A percentile compares a stretch with the other conserved stretches of the same genome.
phyloP scores from a whole-genome alignment of 805 yeast genomes.

The Kodamaea hsintzibuensis region DNA sequence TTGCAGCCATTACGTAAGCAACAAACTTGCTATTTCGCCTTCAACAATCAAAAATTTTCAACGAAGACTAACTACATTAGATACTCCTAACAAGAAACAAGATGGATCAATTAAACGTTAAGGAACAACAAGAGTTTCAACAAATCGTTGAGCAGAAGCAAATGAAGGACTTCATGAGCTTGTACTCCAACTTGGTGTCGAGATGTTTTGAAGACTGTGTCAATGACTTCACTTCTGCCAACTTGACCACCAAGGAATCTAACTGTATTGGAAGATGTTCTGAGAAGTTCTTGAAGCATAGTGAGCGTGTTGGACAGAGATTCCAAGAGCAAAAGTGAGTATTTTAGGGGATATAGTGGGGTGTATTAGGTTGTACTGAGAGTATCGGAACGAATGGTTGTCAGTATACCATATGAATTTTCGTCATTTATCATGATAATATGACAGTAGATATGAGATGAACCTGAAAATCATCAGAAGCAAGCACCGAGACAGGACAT shows the following conservation, averaged over 20 bases:
- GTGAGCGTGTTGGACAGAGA: conserved; percentile 97
- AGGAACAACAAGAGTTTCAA: conserved; percentile 96
- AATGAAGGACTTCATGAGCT: conserved; percentile 98
- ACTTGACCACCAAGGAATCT: conserved; percentile 81
- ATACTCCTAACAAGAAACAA: conserved; percentile 1
- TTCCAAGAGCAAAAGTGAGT: conserved; percentile 93
- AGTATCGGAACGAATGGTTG: neutral
- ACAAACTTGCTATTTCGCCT: conserved; percentile 7
- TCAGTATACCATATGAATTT: too few species aligned
- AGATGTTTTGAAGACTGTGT: conserved; percentile 98
- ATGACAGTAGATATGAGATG: too few species aligned
- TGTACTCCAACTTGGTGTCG: conserved; percentile 91
- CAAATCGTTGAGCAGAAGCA: conserved; percentile 95
- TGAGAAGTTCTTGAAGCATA: conserved; percentile 95
- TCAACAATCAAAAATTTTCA: conserved; percentile 10
- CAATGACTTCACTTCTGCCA: conserved; percentile 93
- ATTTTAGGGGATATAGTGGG: neutral
- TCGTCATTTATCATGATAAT: too few species aligned
- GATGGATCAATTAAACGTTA: conserved; percentile 93
- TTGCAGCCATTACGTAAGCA: conserved; percentile 4
- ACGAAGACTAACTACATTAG: neutral
- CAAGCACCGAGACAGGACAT: too few species aligned
- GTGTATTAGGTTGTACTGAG: neutral
- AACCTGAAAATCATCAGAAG: too few species aligned
- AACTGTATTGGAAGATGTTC: conserved; percentile 88